These are phyloP conservation scores for Suhomyces chickasaworum DNA, from an alignment of 1,139 yeast species.

Conservation along the genomic window DNA sequence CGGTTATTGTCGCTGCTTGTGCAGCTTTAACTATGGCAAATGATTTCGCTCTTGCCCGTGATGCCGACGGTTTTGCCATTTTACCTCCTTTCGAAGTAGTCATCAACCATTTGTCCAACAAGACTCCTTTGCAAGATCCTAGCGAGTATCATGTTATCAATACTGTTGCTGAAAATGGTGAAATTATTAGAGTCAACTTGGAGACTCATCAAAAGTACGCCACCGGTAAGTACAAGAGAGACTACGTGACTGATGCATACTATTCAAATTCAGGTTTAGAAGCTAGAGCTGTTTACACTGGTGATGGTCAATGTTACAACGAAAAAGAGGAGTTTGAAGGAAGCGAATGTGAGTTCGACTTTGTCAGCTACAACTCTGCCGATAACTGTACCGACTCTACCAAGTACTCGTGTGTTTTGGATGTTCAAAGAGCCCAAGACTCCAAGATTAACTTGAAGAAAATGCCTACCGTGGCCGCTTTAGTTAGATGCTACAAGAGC, in stretches of 20 bases:
- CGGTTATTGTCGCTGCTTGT: conserved; percentile 13
- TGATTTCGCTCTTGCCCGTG: conserved; percentile 17
- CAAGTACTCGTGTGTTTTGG: conserved; percentile 22
- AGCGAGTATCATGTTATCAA: conserved; percentile 18
- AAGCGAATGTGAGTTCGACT: conserved; percentile 18
- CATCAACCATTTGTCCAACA: conserved; percentile 13
- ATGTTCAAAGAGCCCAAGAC: conserved; percentile 15
- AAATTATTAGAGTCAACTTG: conserved; percentile 19
- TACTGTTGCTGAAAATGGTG: conserved; percentile 17
- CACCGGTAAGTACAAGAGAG: conserved; percentile 17
- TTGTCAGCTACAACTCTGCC: conserved; percentile 16
- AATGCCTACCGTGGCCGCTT: conserved; percentile 17
- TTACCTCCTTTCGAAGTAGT: conserved; percentile 21
- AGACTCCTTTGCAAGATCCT: conserved; percentile 10
- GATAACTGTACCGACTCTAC: conserved; percentile 15
- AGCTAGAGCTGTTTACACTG: conserved; percentile 9
- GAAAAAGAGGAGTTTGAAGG: conserved; percentile 15
- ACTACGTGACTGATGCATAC: conserved; percentile 18
- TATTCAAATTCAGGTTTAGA: conserved; percentile 8
- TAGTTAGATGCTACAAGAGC: conserved; percentile 18
- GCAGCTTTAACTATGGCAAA: conserved; percentile 14
- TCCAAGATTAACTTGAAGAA: conserved; percentile 15
- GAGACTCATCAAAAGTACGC: conserved; percentile 17
- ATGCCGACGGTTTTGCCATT: conserved; percentile 18
- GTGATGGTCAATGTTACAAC: conserved; percentile 17